phyloP scores from a whole-genome alignment of 257 asterid species.

The Ophiorrhiza pumila region DNA sequence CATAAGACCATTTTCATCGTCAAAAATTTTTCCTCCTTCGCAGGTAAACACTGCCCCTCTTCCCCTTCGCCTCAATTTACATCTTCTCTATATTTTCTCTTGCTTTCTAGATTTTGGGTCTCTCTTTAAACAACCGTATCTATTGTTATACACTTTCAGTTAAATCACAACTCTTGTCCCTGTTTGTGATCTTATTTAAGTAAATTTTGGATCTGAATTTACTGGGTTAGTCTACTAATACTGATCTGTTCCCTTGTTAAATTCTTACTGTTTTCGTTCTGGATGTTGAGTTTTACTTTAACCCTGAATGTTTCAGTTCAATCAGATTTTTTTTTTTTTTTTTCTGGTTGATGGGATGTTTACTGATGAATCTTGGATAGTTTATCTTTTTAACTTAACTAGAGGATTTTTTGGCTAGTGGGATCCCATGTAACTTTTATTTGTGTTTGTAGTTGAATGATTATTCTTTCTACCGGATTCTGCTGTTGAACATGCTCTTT shows the following conservation, averaged over 20 bases:
- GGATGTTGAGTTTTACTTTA: background rate
- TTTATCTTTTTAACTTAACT: background rate
- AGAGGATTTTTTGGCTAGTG: background rate
- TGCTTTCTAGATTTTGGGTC: background rate
- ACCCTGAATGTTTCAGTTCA: background rate
- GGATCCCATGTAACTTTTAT: background rate
- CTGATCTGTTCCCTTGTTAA: background rate
- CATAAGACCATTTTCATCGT: background rate
- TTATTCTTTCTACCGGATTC: too few relatives aligned
- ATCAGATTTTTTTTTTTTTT: background rate
- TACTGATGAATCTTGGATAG: background rate
- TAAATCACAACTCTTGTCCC: background rate
- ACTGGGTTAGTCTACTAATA: background rate
- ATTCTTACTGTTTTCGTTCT: background rate
- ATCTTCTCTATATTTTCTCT: background rate
- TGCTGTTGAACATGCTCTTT: background rate
- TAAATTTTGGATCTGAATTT: conserved; percentile 6
- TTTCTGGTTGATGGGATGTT: background rate
- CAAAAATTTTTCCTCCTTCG: background rate
- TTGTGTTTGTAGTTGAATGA: too few relatives aligned
- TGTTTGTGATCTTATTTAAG: background rate
- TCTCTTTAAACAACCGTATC: background rate
- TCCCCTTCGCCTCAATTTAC: background rate
- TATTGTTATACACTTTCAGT: too few relatives aligned
- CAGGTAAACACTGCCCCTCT: conserved; percentile 8